Conservation (phyloP, 1,284 basidiomycete genomes). For the Apiotrichum sp. region DNA sequence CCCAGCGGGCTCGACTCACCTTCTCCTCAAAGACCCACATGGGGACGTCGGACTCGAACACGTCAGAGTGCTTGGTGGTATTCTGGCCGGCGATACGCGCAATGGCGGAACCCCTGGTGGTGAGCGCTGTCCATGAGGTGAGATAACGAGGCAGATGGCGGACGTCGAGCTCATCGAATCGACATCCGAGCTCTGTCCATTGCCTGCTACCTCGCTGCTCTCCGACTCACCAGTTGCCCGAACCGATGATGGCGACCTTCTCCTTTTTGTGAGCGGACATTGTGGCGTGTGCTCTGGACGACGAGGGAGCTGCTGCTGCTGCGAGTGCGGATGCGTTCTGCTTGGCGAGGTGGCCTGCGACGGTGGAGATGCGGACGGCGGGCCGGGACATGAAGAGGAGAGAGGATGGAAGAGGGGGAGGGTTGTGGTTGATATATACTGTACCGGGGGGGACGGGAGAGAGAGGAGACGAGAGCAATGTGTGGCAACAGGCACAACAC, state of each 20-base stretch:
- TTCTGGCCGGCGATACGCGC: slow-evolving; percentile 52
- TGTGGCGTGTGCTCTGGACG: neutral
- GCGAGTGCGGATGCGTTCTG: neutral
- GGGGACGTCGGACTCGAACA: slow-evolving; percentile 48
- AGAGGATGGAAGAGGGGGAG: neutral
- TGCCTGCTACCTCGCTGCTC: too few species aligned
- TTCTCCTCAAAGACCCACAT: slow-evolving; percentile 54
- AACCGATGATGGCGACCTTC: slow-evolving; percentile 54
- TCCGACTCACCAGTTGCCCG: slow-evolving; percentile 44
- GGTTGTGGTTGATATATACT: too few species aligned
- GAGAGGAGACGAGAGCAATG: too few species aligned
- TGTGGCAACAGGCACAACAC: too few species aligned
- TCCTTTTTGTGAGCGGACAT: slow-evolving; percentile 43
- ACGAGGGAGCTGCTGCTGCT: neutral
- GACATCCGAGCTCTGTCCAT: too few species aligned
- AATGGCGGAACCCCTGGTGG: slow-evolving; percentile 54
- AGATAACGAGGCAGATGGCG: too few species aligned
- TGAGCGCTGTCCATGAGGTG: neutral
- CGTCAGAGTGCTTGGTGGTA: slow-evolving; percentile 46
- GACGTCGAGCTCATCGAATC: too few species aligned
- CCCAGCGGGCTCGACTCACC: slow-evolving; percentile 36
- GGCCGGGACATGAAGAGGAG: neutral
- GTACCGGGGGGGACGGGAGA: too few species aligned
- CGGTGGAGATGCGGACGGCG: neutral
- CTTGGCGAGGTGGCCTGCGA: neutral